Evolutionary conservation across 2,329 filamentous ascomycete species (phyloP).

Genomic region (Trichoderma sp.): DNA sequence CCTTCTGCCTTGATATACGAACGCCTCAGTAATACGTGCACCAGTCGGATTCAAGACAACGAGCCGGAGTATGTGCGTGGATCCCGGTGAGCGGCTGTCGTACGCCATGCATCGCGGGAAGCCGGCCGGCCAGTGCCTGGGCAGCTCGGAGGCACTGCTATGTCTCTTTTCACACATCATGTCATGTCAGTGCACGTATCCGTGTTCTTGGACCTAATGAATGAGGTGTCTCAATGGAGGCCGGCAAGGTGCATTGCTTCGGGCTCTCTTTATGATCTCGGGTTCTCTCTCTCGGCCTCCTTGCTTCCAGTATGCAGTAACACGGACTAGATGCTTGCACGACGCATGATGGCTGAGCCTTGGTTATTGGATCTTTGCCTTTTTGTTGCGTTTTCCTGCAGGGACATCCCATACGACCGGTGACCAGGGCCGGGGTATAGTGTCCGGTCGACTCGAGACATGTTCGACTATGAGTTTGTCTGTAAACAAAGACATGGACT

Average conservation of each 20-base stretch:
- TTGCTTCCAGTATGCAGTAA: not conserved
- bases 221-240: not conserved
- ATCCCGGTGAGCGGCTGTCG: conserved; percentile 10
- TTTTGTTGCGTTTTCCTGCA: not conserved
- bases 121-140: conserved; percentile 2
- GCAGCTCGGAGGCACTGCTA: conserved; percentile 6
- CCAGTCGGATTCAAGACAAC: conserved; percentile 15
- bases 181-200: not conserved
- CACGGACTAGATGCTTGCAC: not conserved
- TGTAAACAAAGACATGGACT: not conserved
- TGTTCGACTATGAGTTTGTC: not conserved
- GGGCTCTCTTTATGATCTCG: not conserved
- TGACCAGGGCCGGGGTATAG: not conserved
- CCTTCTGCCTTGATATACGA: not conserved
- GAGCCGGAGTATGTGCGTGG: conserved; percentile 10
- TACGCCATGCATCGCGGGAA: conserved; percentile 15
- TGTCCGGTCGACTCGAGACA: not conserved
- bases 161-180: conserved; percentile 11
- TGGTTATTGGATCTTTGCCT: not conserved
- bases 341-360: not conserved
- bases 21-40: conserved; percentile 16
- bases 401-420: not conserved
- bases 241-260: not conserved
- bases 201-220: not conserved
- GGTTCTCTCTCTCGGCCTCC: not conserved